A percentile compares a stretch with the other conserved stretches of the same genome.
Conservation (phyloP, 164 flowering plant species). For the Sextonia rubra region DNA sequence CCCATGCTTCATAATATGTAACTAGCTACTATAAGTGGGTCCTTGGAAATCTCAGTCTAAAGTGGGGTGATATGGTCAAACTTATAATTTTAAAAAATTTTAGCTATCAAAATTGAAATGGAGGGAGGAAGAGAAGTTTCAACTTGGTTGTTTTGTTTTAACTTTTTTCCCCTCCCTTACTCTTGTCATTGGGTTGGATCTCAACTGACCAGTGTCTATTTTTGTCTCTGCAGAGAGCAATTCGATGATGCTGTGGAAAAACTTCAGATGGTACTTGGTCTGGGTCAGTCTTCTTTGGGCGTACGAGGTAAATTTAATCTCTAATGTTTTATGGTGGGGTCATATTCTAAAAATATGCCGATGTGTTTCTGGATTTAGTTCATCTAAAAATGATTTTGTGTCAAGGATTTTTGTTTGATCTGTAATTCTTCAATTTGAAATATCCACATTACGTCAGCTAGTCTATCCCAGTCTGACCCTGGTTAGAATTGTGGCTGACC, state of each 20-base stretch:
- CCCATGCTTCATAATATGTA: no score
- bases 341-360: not conserved
- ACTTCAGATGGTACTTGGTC: constrained; percentile 41
- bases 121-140: no score
- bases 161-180: not conserved
- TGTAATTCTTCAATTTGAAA: not conserved
- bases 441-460: no score
- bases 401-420: not conserved
- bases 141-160: not conserved
- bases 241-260: constrained; percentile 54
- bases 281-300: constrained; percentile 34
- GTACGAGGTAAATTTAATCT: constrained; percentile 45
- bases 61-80: no score
- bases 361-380: constrained; percentile 1
- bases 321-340: not conserved
- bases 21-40: no score
- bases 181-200: not conserved
- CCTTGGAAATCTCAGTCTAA: no score
- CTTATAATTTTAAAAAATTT: no score
- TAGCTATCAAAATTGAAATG: no score
- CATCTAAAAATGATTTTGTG: not conserved
- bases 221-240: constrained; percentile 43
- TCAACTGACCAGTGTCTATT: not conserved
- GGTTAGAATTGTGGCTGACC: no score
- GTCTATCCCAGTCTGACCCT: no score